Evolutionary conservation across 1,284 basidiomycete genomes (phyloP).

Genomic region (Irpex sp.): DNA sequence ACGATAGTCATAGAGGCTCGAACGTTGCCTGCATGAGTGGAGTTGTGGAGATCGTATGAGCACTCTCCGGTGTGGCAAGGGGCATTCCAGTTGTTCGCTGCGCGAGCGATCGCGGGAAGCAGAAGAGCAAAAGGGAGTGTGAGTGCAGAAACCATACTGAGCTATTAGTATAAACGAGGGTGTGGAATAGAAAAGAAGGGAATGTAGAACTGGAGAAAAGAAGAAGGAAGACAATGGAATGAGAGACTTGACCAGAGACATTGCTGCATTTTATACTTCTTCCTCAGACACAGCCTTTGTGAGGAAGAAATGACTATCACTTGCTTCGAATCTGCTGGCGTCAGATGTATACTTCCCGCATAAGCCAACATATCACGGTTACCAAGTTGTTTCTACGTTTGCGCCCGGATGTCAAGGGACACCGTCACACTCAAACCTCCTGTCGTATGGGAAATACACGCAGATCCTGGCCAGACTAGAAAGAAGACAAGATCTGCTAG

Average conservation of each 20-base stretch:
- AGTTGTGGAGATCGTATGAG: constrained; percentile 5
- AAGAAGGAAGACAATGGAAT: not conserved
- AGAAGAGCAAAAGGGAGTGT: constrained; percentile 2
- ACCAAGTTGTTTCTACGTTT: not conserved
- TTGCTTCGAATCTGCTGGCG: too few relatives aligned
- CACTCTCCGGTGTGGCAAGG: constrained; percentile 6
- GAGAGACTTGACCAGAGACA: not conserved
- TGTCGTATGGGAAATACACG: not conserved
- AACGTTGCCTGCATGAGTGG: not conserved
- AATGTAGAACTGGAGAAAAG: not conserved
- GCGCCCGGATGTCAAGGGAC: not conserved
- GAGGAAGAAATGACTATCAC: too few relatives aligned
- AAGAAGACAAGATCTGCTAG: not conserved
- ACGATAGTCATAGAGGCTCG: constrained; percentile 2
- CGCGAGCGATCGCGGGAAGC: not conserved
- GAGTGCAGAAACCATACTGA: not conserved
- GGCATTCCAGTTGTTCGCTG: constrained; percentile 7
- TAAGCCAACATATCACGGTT: not conserved
- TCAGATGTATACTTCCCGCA: too few relatives aligned
- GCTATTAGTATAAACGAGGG: not conserved
- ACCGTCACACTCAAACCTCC: not conserved
- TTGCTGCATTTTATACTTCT: too few relatives aligned
- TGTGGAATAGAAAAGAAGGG: not conserved
- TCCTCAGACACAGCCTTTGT: too few relatives aligned
- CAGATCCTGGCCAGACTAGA: not conserved